Evolutionary conservation across 495 filamentous ascomycete genomes (phyloP), one percentile per base, ranked within the genome.

Genomic region (Terfezia boudieri): DNA sequence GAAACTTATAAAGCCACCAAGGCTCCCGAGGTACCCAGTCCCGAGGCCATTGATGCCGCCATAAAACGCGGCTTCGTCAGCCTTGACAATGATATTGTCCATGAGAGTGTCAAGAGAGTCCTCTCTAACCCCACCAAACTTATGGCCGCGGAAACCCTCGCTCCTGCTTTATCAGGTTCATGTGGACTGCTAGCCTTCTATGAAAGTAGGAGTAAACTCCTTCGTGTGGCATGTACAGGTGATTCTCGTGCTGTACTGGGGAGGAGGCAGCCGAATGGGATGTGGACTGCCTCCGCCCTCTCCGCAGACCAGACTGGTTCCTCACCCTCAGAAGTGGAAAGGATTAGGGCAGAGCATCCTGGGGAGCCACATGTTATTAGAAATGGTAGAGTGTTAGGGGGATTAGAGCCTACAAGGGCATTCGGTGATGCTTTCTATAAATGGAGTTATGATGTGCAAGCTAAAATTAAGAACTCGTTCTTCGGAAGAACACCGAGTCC

Each of bases 371-470:
- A 84, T 60, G 88, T 94, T 4, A 79, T 90, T 14, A 72, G 76
- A 2, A 86, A 90, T 58, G 92, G 92, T 0, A 81, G 92, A 49
- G 83, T 99, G 16, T 76, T 99, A 1, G 90, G 90, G 12, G 82
- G 85, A 37, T 71, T 99, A 16, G 90, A 96, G 65, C 92, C 92
- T 1, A 84, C 80, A 50, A 78, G 92, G 50, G 88, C 92, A 0
- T 99, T 99, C 61, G 92, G 92, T 36, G 92, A 99, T 66, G 86
- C 92, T 0, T 77, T 78, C 61, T 99, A 96, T 72, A 99, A 99
- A 67, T 99, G 92, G 92, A 82, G 73, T 49, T 73, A 74, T 37
- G 86, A 94, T 54, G 77, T 82, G 8, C 82, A 89, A 58, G 77
- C 86, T 8, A 78, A 79, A 58, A 76, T 99, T 58, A 85, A 84